phyloP scores from a whole-genome alignment of 805 yeast species.

The Priceomyces medius region DNA sequence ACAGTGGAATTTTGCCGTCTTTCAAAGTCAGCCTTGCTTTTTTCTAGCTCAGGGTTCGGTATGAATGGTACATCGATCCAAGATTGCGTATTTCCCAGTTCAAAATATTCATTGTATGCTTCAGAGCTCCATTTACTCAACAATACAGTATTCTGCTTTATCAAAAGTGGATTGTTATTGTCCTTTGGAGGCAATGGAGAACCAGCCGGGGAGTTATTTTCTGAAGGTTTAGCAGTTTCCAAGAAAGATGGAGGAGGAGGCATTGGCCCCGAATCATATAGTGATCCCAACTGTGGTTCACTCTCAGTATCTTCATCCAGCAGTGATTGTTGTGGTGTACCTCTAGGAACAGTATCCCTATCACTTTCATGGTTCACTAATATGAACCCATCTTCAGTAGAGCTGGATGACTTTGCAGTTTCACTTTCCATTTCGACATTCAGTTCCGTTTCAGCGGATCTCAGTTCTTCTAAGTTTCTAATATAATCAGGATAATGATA shows the following conservation, averaged over 20 bases:
- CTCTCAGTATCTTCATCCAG: conserved; percentile 30
- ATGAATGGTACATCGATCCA: conserved; percentile 48
- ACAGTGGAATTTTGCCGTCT: conserved; percentile 47
- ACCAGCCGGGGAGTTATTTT: conserved; percentile 17
- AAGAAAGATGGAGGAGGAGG: conserved; percentile 18
- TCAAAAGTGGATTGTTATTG: conserved; percentile 19
- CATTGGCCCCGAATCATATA: conserved; percentile 9
- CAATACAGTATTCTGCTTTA: conserved; percentile 24
- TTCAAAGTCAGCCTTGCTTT: conserved; percentile 34
- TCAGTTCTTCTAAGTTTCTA: conserved; percentile 13
- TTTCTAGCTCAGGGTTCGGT: conserved; percentile 55
- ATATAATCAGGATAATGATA: conserved; percentile 30
- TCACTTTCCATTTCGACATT: conserved; percentile 10
- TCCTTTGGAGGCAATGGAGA: conserved; percentile 1
- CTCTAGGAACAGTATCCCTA: conserved; percentile 6
- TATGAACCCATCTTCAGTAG: conserved; percentile 20
- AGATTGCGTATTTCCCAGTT: conserved; percentile 47
- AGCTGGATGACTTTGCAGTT: not conserved
- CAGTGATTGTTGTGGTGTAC: conserved; percentile 15
- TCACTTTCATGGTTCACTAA: conserved; percentile 15
- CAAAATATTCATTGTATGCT: conserved; percentile 52
- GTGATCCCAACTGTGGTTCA: conserved; percentile 17
- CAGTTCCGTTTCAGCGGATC: conserved; percentile 6
- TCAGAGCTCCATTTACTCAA: conserved; percentile 68
- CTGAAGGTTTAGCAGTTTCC: conserved; percentile 20